phyloP scores from a whole-genome alignment of 768 basidiomycete species.

The Trametes maxima region DNA sequence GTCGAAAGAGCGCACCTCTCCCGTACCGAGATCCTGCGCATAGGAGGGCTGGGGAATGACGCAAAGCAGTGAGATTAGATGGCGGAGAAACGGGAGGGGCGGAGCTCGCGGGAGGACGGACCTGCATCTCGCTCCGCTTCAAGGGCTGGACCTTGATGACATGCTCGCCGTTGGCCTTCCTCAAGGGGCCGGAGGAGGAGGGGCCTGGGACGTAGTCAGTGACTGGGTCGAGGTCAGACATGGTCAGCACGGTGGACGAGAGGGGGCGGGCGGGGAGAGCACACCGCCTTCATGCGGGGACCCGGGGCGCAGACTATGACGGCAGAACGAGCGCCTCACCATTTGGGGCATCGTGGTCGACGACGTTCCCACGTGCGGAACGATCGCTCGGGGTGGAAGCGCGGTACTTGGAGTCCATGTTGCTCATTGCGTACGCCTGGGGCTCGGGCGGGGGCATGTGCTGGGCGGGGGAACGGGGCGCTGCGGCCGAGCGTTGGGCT shows the following conservation, averaged over 20 bases:
- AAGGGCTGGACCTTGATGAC: conserved; percentile 84
- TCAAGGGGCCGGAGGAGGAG: conserved; percentile 9
- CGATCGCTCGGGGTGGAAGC: conserved; percentile 38
- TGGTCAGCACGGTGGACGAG: conserved; percentile 9
- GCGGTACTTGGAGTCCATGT: conserved; percentile 55
- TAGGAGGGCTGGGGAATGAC: conserved; percentile 73
- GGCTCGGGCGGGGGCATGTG: conserved; percentile 1
- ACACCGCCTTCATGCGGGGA: not conserved
- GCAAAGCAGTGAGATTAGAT: conserved; percentile 10
- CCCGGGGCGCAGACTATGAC: not conserved
- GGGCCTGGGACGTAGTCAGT: conserved; percentile 52
- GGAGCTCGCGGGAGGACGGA: conserved; percentile 33
- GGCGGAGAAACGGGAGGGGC: not conserved
- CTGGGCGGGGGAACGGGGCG: not conserved
- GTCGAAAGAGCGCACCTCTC: conserved; percentile 42
- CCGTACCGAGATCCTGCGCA: conserved; percentile 82
- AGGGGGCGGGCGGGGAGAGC: conserved; percentile 11
- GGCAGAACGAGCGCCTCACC: conserved; percentile 44
- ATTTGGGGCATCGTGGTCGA: conserved; percentile 63
- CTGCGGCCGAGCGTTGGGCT: not conserved
- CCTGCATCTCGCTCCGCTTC: conserved; percentile 88
- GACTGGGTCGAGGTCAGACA: conserved; percentile 44
- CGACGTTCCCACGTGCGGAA: conserved; percentile 59
- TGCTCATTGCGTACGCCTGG: conserved; percentile 18
- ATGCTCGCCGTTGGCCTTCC: conserved; percentile 32